Evolutionary conservation across 805 yeast species (phyloP).

Genomic region (Maudiozyma pseudohumilis): DNA sequence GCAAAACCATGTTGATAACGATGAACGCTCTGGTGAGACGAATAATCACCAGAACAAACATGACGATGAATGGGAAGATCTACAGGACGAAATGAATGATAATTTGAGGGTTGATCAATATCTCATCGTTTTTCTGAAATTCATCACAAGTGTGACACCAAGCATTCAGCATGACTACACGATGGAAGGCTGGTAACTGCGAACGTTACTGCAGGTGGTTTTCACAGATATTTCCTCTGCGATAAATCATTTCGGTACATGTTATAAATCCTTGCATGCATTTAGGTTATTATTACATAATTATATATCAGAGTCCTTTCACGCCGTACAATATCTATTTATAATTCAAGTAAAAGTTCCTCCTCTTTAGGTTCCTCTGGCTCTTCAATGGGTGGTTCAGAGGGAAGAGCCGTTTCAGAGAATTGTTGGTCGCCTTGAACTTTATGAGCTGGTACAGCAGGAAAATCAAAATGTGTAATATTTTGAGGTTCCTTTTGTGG

Average conservation of each 20-base stretch:
- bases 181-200: slow-evolving; percentile 91
- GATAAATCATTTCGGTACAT: too few species aligned
- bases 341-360: slow-evolving; percentile 25
- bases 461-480: slow-evolving; percentile 33
- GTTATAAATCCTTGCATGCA: neutral
- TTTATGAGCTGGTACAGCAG: slow-evolving; percentile 32
- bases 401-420: neutral
- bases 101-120: slow-evolving; percentile 84
- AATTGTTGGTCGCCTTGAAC: slow-evolving; percentile 6
- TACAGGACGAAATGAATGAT: slow-evolving; percentile 32
- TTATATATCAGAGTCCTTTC: neutral
- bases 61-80: slow-evolving; percentile 50
- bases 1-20: slow-evolving; percentile 29
- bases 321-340: too few species aligned
- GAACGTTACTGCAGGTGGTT: too few species aligned
- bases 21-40: slow-evolving; percentile 38
- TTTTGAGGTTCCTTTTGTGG: slow-evolving; percentile 7
- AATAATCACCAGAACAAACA: slow-evolving; percentile 21
- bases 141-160: slow-evolving; percentile 94
- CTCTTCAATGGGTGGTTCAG: slow-evolving; percentile 6
- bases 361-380: slow-evolving; percentile 18
- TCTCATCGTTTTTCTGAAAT: slow-evolving; percentile 78
- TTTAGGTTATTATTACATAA: neutral
- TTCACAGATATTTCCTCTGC: too few species aligned
- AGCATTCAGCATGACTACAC: slow-evolving; percentile 97